Evolutionary conservation across 306 rosid species (phyloP), one percentile per base, ranked within the genome.

Genomic region (Dicorynia guianensis): DNA sequence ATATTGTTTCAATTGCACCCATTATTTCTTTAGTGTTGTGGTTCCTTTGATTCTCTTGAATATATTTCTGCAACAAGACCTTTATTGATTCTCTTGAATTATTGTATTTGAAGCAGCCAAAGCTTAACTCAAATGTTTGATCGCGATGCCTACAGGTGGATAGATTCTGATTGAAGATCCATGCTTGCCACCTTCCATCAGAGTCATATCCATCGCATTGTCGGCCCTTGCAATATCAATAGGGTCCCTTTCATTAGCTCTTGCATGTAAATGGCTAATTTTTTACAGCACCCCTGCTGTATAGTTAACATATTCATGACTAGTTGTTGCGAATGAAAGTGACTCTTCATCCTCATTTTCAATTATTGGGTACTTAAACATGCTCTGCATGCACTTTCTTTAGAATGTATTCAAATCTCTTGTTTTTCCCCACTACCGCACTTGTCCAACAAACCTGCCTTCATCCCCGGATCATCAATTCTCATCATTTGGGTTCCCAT

Each of bases 401-500:
- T 36, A 5, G 5, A 36, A 36, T 36, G 40, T 36, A 36, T 36
- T 36, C 40, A 36, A 36, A 36, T 5, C 40, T 36, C 3, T 36
- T 36, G 40, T 36, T 36, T 36, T 5, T 36, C 40, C 14, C 5
- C 3, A 36, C 4, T 5, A 36, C 40, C 40, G 61, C 40, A 18
- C 81, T 77, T 6, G 2, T 39, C 82, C 67, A 71, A 8, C 35
- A 63, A 3, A 78, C 35, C 39, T 8, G n/a, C 9, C 20, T 54
- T 17, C 10, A 4, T 18, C 12, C 4, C 50, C 17, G 59, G 39
- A 79, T 79, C 11, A 66, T 17, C 69, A 79, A 39, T 18, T 66
- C 42, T 6, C 0, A 17, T 11, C 1, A 8, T 8, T 0, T 62
- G 3, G 84, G 42, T 3, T 84, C 85, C 82, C 87, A 84, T 34